Percentiles rank a stretch among this genome's conserved stretches.
Evolutionary conservation across 768 basidiomycete genomes (phyloP).

Genomic region (Amanita molliuscula): DNA sequence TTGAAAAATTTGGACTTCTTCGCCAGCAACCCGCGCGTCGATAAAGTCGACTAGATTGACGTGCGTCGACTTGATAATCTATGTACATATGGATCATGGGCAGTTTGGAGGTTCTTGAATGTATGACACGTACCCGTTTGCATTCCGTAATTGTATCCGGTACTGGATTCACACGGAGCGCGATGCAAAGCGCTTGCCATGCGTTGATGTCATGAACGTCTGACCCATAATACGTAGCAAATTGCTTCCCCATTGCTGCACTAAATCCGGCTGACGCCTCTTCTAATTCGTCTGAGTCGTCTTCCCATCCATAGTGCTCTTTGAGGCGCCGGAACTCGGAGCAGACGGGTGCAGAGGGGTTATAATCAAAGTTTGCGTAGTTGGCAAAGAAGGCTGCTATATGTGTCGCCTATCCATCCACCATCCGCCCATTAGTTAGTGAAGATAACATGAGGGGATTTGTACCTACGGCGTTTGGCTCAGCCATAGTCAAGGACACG

Average conservation of each 20-base stretch:
- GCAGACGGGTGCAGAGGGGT: background rate
- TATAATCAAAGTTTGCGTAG: background rate
- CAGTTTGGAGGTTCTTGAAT: background rate
- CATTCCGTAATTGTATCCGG: slow-evolving; percentile 1
- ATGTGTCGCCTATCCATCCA: background rate
- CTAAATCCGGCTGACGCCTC: background rate
- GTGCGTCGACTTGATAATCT: slow-evolving; percentile 2
- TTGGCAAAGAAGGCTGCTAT: background rate
- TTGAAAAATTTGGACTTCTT: background rate
- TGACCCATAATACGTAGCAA: background rate
- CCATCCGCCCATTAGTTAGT: background rate
- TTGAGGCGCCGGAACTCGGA: background rate
- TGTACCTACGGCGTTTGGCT: background rate
- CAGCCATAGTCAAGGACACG: background rate
- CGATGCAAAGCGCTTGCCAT: slow-evolving; percentile 3
- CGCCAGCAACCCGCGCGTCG: background rate
- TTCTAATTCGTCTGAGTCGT: background rate
- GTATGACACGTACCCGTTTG: background rate
- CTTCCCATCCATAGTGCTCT: background rate
- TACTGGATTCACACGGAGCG: background rate
- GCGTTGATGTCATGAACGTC: background rate
- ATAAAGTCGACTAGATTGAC: slow-evolving; percentile 6
- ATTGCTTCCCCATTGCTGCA: background rate
- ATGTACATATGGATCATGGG: background rate
- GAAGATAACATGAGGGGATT: background rate